Conservation (phyloP, 2,329 filamentous ascomycete species). For the Acarospora socialis region DNA sequence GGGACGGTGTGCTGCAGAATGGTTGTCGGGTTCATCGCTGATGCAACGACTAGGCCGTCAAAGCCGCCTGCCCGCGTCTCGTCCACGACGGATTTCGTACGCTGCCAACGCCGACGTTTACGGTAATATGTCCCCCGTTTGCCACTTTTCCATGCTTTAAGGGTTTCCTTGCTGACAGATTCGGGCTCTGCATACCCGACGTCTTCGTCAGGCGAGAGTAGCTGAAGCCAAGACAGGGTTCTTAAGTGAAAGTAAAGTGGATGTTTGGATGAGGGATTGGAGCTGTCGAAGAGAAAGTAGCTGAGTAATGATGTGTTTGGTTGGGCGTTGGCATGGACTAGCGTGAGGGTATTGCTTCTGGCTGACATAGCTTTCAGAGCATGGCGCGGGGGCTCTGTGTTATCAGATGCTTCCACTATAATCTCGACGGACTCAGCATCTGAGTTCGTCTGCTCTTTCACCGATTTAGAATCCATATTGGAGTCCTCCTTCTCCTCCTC, state of each 20-base stretch:
- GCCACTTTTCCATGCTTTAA: slow-evolving; percentile 62
- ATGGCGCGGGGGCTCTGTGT: slow-evolving; percentile 17
- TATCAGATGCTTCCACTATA: slow-evolving; percentile 6
- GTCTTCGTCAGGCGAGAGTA: slow-evolving; percentile 64
- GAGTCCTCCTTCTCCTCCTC: slow-evolving; percentile 14
- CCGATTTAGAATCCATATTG: no score
- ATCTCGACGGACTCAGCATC: slow-evolving; percentile 11
- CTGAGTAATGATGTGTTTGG: slow-evolving; percentile 77
- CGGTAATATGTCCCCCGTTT: slow-evolving; percentile 76
- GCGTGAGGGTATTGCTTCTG: slow-evolving; percentile 51
- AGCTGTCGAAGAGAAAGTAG: slow-evolving; percentile 74
- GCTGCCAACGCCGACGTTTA: slow-evolving; percentile 72
- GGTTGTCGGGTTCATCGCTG: slow-evolving; percentile 63
- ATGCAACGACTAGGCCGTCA: slow-evolving; percentile 69
- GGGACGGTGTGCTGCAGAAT: slow-evolving; percentile 65
- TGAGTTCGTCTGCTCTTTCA: slow-evolving; percentile 17
- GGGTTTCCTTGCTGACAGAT: slow-evolving; percentile 41
- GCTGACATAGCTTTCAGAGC: slow-evolving; percentile 24
- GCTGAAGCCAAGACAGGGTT: slow-evolving; percentile 80
- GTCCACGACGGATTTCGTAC: slow-evolving; percentile 58
- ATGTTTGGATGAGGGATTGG: slow-evolving; percentile 50
- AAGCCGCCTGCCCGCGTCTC: slow-evolving; percentile 62
- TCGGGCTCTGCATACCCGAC: slow-evolving; percentile 56
- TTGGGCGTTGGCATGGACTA: slow-evolving; percentile 70
- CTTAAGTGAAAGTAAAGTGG: slow-evolving; percentile 72